Base-by-base conservation (phyloP, 2,329 filamentous ascomycete species). In the Colletotrichum lini region DNA sequence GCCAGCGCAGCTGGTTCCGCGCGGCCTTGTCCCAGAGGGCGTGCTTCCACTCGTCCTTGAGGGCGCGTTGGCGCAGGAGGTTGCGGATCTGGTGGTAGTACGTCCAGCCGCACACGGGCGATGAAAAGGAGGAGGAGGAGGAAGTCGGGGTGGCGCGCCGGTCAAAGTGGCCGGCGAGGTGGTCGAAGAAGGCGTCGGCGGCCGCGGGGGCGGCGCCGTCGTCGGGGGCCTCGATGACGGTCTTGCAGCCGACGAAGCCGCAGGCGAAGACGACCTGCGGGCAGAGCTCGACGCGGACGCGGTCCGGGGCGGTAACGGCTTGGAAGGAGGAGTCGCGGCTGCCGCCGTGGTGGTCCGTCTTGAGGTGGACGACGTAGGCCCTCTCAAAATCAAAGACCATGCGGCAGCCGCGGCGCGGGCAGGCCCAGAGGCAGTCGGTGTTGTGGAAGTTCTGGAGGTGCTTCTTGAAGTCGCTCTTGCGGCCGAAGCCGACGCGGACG, bases 381-480 rank as follows among this genome's bases (percentile, higher is more conserved):
- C 82, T 80, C 72, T 85, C 84, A 26, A 83, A 84, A 66, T 84
- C 83, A 54, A 85, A 85, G 4, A 82, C 81, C n/a, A 84, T 76
- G 54, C 81, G 78, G 74, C 83, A 85, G 35, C 78, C 80, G 70
- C 80, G 80, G 47, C 81, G 82, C 56, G 80, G 82, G 76, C 83
- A 85, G 23, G 83, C 77, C 84, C 83, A 85, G 49, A 81, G 78
- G 45, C 81, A 78, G 72, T 85, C 82, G 58, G 81, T 79, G 47
- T 82, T 82, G 73, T 85, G 84, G 73, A 85, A 85, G 75, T 84
- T 84, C 78, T 84, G 82, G n/a, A 85, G 77, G 73, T 85, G 83
- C 78, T 85, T 85, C 79, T 85, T 85, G 75, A 85, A 84, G 73
- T 85, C 83, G 74, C 82, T 84, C 77, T 85, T 85, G 69, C 83